Evolutionary conservation across 495 filamentous ascomycete species (phyloP), one percentile per base, ranked within the genome.

Genomic region (Eremomyces bilateralis): DNA sequence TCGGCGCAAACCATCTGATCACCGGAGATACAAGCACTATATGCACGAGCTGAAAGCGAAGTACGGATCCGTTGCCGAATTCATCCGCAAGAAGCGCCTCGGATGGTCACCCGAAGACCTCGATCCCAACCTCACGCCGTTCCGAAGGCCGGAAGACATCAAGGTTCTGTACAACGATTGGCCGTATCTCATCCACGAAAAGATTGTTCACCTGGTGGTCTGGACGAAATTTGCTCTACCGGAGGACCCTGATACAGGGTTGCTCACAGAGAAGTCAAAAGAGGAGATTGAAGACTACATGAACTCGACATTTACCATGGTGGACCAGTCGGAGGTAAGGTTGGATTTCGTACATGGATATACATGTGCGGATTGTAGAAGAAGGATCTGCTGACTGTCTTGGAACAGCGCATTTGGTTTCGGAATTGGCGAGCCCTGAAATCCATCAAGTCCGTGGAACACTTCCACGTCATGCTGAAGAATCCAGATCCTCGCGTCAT

Each of bases 401-500:
- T 6, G 2, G 25, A 16, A 15, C 38, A 79, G 71, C 69, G 82
- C 22, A 63, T 77, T 29, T 92, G 81, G 81, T 91, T 90, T 59
- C 82, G 76, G 61, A 91, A 91, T 47, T 91, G 81, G 81, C 63
- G 58, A 34, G 65, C 64, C 2, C 56, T 92, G 40, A 90, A 91
- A 53, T 76, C 69, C 2, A 66, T 92, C 10, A 68, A 80, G 41
- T 68, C 76, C n/a, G 66, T 91, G n/a, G 82, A 92, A 60, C 82
- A 92, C 48, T 88, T 92, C 53, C 82, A 92, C 53, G 76, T 92
- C 47, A 83, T 92, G 79, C 57, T 92, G 29, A 73, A 68, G 52
- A 62, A 77, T 32, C 73, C 81, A 3, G 71, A 80, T 48, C 58
- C 59, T 31, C 64, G 56, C 21, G 80, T 84, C 39, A 46, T 92